A percentile compares a stretch with the other conserved stretches of the same genome.
These are phyloP conservation scores for Exserohilum rostratum DNA, from an alignment of 2,329 filamentous ascomycete species.

Conservation along the genomic window DNA sequence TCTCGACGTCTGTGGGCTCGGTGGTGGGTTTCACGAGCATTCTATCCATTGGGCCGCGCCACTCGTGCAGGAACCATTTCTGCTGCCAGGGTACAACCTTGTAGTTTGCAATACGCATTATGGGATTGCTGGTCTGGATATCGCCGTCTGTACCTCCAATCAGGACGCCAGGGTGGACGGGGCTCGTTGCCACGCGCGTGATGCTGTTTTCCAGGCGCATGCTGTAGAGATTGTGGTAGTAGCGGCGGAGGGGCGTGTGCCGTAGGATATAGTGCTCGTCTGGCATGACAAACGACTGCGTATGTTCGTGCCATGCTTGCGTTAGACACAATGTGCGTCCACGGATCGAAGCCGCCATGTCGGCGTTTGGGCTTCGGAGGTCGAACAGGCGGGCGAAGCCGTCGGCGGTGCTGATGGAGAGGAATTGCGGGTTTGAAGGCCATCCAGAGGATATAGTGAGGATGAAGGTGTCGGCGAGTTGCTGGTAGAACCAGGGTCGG, in stretches of 20 bases:
- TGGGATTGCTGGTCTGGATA: constrained; percentile 58
- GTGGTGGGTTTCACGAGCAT: constrained; percentile 7
- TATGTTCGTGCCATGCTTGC: constrained; percentile 62
- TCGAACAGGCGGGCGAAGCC: constrained; percentile 63
- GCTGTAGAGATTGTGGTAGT: constrained; percentile 54
- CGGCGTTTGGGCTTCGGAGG: constrained; percentile 54
- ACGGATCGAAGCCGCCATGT: constrained; percentile 55
- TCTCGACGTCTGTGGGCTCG: neutral
- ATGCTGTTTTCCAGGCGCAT: constrained; percentile 48
- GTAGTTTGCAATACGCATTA: constrained; percentile 57
- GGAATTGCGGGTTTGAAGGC: constrained; percentile 59
- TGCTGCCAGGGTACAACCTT: constrained; percentile 61
- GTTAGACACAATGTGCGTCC: constrained; percentile 57
- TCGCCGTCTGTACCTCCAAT: constrained; percentile 60
- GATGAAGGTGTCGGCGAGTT: constrained; percentile 56
- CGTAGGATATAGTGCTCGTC: constrained; percentile 62
- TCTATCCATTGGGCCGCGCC: constrained; percentile 46
- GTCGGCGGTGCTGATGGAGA: constrained; percentile 61
- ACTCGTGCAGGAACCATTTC: constrained; percentile 65
- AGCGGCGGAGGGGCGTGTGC: constrained; percentile 58
- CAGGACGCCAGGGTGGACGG: constrained; percentile 61
- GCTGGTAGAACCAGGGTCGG: constrained; percentile 53
- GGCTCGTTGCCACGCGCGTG: constrained; percentile 55
- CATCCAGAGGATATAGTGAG: constrained; percentile 57
- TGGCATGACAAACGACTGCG: constrained; percentile 59